Percentiles rank a stretch among this genome's conserved stretches.
These are phyloP conservation scores for Zygotorulaspora mrakii DNA, from an alignment of 1,139 yeast species.

Conservation along the genomic window DNA sequence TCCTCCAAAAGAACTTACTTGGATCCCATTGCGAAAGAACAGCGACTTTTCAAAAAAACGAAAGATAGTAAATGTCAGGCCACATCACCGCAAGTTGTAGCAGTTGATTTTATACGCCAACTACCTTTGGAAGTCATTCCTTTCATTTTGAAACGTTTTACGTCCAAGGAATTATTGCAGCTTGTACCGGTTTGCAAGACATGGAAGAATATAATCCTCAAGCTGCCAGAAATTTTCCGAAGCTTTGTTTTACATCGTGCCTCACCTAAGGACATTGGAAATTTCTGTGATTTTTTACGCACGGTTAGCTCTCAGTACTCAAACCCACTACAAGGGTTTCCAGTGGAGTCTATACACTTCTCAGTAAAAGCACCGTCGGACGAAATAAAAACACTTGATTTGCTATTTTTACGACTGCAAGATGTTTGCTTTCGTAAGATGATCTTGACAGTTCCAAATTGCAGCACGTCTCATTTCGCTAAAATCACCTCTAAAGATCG, in stretches of 20 bases:
- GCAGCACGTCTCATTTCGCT: constrained; percentile 21
- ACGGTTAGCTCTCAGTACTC: constrained; percentile 8
- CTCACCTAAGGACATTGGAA: constrained; percentile 16
- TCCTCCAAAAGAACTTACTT: constrained; percentile 16
- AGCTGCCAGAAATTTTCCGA: constrained; percentile 22
- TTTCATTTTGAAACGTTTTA: constrained; percentile 20
- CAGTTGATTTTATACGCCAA: constrained; percentile 22
- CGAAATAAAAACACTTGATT: constrained; percentile 22
- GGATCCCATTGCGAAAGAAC: constrained; percentile 24
- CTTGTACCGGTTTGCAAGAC: constrained; percentile 22
- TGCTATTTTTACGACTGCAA: constrained; percentile 16
- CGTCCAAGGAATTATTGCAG: constrained; percentile 21
- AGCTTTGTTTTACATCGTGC: constrained; percentile 18
- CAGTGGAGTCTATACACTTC: constrained; percentile 16
- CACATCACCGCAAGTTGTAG: background rate
- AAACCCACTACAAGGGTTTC: background rate
- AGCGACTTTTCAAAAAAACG: constrained; percentile 8
- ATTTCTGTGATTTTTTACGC: constrained; percentile 19
- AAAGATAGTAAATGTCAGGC: constrained; percentile 1
- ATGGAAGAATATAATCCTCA: constrained; percentile 25
- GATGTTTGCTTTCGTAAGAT: constrained; percentile 16
- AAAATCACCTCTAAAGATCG: constrained; percentile 14
- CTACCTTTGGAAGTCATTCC: constrained; percentile 30
- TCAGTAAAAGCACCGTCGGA: constrained; percentile 26
- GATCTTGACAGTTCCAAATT: constrained; percentile 22